Conservation (phyloP, 2,329 filamentous ascomycete species). For the Fusarium coicis region DNA sequence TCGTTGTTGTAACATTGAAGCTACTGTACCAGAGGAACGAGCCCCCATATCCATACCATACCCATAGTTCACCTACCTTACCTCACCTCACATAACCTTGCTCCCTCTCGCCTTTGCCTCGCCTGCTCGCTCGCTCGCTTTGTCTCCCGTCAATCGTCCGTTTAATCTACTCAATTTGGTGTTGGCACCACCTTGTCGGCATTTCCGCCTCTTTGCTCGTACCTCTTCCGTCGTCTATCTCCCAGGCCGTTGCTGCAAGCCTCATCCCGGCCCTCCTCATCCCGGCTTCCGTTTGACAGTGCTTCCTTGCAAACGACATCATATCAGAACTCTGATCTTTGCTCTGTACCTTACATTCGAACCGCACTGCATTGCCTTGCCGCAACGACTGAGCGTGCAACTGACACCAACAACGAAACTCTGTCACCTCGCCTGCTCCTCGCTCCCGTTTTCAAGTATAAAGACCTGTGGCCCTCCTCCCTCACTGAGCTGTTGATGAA, state of each 20-base stretch:
- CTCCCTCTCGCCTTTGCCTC: background rate
- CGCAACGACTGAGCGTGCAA: slow-evolving; percentile 11
- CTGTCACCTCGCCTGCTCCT: slow-evolving; percentile 11
- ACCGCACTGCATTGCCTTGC: background rate
- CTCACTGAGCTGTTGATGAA: background rate
- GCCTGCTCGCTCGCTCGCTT: slow-evolving; percentile 28
- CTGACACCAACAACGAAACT: slow-evolving; percentile 7
- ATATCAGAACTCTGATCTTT: slow-evolving; percentile 20
- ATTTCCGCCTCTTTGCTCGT: slow-evolving; percentile 40
- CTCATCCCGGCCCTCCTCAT: slow-evolving; percentile 35
- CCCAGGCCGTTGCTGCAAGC: slow-evolving; percentile 36
- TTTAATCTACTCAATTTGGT: slow-evolving; percentile 38
- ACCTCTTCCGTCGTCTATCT: slow-evolving; percentile 41
- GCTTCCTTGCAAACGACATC: slow-evolving; percentile 38
- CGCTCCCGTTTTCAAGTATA: slow-evolving; percentile 25
- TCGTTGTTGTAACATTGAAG: slow-evolving; percentile 41
- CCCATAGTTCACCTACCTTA: slow-evolving; percentile 19
- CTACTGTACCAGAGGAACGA: slow-evolving; percentile 25
- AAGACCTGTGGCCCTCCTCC: slow-evolving; percentile 25
- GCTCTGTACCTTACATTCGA: slow-evolving; percentile 7
- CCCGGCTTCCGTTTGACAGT: slow-evolving; percentile 33
- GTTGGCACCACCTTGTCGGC: slow-evolving; percentile 37
- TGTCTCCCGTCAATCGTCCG: slow-evolving; percentile 40
- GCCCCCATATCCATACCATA: slow-evolving; percentile 4
- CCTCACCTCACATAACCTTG: slow-evolving; percentile 9